Evolutionary conservation across 371 early-diverging fungal genomes (phyloP), one percentile per base, ranked within the genome.

Genomic region (Mucor mucedo): DNA sequence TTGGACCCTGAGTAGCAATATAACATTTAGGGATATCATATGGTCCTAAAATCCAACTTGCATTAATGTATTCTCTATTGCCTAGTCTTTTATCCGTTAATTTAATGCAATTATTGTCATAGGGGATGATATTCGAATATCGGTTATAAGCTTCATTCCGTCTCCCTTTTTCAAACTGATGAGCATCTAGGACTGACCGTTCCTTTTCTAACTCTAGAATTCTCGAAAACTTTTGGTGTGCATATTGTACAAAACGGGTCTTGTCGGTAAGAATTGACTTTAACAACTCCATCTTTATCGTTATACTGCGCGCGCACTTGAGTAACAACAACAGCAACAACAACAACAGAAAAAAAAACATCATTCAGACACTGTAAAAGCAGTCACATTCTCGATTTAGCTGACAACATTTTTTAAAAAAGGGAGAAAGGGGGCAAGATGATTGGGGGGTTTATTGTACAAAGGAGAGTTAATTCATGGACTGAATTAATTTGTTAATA

Each of bases 401-500:
- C 35, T 35, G 35, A 35, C 35, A 35, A 35, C 35, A 35, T 35
- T 35, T 35, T 35, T 8, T 8, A 35, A 35, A 8, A 55, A 41
- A 21, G 21, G 39, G 21, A 41, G 14, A 41, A 29, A 33, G 42
- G 38, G 38, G 42, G 21, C 21, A 21, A 21, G 21, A 21, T 21
- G 21, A 21, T 21, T 21, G 21, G 21, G 21, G 21, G 21, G 21
- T 21, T 21, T 21, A 21, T 21, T 21, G 21, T 21, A 21, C 5
- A 42, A 28, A 33, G 38, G 48, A 50, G 35, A 50, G 14, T 78
- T 93, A 96, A 86, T 92, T 93, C 99, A 99, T 99, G 82, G 90
- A 87, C 75, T 91, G 93, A 72, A 99, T 85, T 57, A 99, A 85
- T 42, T 85, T 88, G 85, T 98, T 98, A 85, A 99, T 96, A 73